phyloP scores from a whole-genome alignment of 225 moss, liverwort and hornwort genomes.

The Polytrichum formosum region DNA sequence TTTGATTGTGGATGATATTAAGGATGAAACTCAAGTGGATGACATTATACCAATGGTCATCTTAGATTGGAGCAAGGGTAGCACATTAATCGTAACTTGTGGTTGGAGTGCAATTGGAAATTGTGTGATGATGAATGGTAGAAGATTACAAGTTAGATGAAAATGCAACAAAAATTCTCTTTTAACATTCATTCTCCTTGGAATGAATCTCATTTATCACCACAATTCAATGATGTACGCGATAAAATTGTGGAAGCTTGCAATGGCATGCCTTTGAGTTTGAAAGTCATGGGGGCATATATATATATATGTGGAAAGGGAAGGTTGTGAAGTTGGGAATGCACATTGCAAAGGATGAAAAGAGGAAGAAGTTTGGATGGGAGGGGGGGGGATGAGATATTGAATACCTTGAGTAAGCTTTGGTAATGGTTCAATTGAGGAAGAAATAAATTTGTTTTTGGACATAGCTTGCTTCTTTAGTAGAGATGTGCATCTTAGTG shows the following conservation, averaged over 20 bases:
- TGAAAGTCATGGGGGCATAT: not conserved
- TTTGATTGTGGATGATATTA: not conserved
- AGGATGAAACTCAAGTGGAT: not conserved
- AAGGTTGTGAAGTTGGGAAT: not conserved
- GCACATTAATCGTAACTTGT: not conserved
- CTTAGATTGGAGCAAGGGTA: not conserved
- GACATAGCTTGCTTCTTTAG: not conserved
- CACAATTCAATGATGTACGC: not conserved
- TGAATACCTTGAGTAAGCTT: not conserved
- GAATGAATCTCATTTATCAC: not conserved
- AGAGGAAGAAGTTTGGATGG: not conserved
- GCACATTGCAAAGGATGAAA: slow-evolving; percentile 4
- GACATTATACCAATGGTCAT: not conserved
- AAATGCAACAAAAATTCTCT: not conserved
- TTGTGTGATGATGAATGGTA: not conserved
- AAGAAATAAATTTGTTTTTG: not conserved
- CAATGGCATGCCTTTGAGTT: slow-evolving; percentile 1
- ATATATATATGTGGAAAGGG: not conserved
- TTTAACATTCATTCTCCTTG: not conserved
- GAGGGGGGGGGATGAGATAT: not conserved
- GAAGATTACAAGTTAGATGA: not conserved
- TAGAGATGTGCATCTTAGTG: not conserved
- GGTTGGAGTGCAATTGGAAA: not conserved
- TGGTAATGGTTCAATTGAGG: not conserved
- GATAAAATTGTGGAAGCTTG: not conserved